Evolutionary conservation across 768 basidiomycete species (phyloP).

Genomic region (Pulveroboletus sp.): DNA sequence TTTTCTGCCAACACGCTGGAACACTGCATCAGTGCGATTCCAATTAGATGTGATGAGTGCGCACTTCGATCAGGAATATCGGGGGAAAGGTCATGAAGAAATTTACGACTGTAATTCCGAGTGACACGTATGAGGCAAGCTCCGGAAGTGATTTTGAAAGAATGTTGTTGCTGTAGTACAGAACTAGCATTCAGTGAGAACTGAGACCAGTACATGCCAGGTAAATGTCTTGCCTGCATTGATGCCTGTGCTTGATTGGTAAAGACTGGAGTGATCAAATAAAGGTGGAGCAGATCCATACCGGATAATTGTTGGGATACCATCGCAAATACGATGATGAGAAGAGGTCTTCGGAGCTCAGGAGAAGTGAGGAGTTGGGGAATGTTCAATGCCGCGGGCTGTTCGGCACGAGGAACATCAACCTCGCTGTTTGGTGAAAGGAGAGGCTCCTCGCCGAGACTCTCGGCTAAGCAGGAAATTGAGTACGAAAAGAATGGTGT

Average conservation of each 20-base stretch:
- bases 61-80: constrained; percentile 81
- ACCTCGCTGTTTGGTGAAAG: constrained; percentile 16
- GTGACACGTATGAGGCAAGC: constrained; percentile 75
- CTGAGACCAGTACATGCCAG: neutral
- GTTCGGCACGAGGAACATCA: constrained; percentile 16
- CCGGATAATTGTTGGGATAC: constrained; percentile 78
- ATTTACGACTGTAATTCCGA: constrained; percentile 84
- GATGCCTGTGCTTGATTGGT: constrained; percentile 48
- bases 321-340: constrained; percentile 71
- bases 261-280: neutral
- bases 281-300: constrained; percentile 21
- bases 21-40: constrained; percentile 1
- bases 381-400: constrained; percentile 43
- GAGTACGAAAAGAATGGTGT: constrained; percentile 2
- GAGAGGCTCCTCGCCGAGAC: constrained; percentile 28
- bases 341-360: constrained; percentile 61
- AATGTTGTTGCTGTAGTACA: constrained; percentile 91
- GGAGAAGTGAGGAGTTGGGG: constrained; percentile 48
- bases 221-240: constrained; percentile 56
- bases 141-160: constrained; percentile 77
- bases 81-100: constrained; percentile 75
- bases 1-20: constrained; percentile 71
- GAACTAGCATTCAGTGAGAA: constrained; percentile 43
- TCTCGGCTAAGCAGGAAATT: constrained; percentile 18
- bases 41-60: constrained; percentile 3